Evolutionary conservation across 257 asterid genomes (phyloP).

Genomic region (Solanum chiquidenum): DNA sequence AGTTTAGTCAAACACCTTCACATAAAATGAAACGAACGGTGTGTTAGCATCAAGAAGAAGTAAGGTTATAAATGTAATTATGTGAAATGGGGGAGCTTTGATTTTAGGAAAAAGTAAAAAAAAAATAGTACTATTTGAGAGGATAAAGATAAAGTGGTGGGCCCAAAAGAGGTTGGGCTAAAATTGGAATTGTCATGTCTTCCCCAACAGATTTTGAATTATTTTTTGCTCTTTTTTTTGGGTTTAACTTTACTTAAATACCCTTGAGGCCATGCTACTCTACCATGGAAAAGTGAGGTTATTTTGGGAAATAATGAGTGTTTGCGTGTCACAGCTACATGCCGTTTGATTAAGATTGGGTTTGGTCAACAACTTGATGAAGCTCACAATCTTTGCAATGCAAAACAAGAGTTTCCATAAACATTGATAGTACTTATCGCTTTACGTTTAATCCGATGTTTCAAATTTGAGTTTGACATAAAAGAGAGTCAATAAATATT

Average conservation of each 20-base stretch:
- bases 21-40: neutral
- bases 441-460: rapidly evolving
- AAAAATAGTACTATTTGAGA: no score
- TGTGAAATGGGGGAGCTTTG: neutral
- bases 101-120: neutral
- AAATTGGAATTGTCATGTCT: slow-evolving; percentile 1
- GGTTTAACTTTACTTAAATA: neutral
- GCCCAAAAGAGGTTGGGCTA: slow-evolving; percentile 5
- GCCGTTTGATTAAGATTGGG: neutral
- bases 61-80: neutral
- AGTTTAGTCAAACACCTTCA: neutral
- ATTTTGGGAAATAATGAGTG: neutral
- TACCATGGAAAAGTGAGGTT: neutral
- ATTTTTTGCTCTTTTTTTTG: neutral
- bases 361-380: slow-evolving; percentile 25
- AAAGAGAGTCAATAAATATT: neutral
- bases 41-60: neutral
- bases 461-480: rapidly evolving
- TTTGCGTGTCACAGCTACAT: neutral
- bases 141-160: slow-evolving; percentile 3
- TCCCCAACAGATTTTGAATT: neutral
- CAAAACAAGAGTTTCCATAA: neutral
- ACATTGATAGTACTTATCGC: neutral
- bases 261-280: neutral
- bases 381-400: neutral